These are phyloP conservation scores for Podila minutissima DNA, from an alignment of 192 early-diverging fungal genomes.

Conservation along the genomic window DNA sequence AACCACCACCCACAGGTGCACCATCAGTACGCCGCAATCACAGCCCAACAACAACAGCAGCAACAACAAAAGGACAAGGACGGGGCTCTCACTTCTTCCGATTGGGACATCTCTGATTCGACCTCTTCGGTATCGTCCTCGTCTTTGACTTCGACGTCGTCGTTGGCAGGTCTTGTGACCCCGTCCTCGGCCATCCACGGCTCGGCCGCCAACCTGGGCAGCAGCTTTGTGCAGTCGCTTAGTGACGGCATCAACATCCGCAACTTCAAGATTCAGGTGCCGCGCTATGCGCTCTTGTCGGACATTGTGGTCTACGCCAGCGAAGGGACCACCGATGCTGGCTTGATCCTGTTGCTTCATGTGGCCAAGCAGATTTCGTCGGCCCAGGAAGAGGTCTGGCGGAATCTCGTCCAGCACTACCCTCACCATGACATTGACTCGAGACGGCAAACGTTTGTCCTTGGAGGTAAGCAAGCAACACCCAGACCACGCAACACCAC, in stretches of 20 bases:
- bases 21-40: slow-evolving; percentile 17
- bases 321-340: slow-evolving; percentile 30
- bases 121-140: slow-evolving; percentile 23
- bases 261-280: slow-evolving; percentile 64
- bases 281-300: slow-evolving; percentile 58
- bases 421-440: slow-evolving; percentile 33
- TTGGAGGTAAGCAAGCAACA: slow-evolving; percentile 44
- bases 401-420: slow-evolving; percentile 39
- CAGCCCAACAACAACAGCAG: slow-evolving; percentile 11
- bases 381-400: slow-evolving; percentile 53
- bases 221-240: slow-evolving; percentile 14
- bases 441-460: slow-evolving; percentile 53
- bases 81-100: slow-evolving; percentile 9
- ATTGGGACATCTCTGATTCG: slow-evolving; percentile 29
- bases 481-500: not conserved
- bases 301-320: slow-evolving; percentile 61
- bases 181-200: not conserved
- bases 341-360: slow-evolving; percentile 27
- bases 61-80: slow-evolving; percentile 8
- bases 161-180: not conserved
- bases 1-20: slow-evolving; percentile 44
- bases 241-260: slow-evolving; percentile 63
- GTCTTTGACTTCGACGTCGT: slow-evolving; percentile 28
- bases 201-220: not conserved
- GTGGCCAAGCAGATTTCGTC: slow-evolving; percentile 52